Conservation (phyloP, 352 stramenopile genomes). For the Pythium sp. region DNA sequence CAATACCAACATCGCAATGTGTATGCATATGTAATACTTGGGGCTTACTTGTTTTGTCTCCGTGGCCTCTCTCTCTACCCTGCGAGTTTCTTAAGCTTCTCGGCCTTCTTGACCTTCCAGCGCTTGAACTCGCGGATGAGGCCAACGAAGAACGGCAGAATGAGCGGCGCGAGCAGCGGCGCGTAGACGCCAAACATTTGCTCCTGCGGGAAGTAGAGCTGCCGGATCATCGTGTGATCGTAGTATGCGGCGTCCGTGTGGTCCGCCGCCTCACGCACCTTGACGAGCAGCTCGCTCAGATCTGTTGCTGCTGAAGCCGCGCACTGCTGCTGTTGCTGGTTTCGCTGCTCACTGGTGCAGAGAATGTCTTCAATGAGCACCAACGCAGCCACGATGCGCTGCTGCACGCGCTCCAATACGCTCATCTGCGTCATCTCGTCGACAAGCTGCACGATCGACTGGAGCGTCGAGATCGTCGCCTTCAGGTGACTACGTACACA, state of each 20-base stretch:
- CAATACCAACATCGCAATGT: neutral
- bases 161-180: conserved; percentile 54
- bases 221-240: conserved; percentile 70
- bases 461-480: conserved; percentile 59
- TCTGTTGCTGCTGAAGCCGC: conserved; percentile 19
- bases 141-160: conserved; percentile 57
- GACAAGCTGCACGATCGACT: conserved; percentile 72
- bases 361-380: conserved; percentile 53
- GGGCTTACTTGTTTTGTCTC: neutral
- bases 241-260: conserved; percentile 58
- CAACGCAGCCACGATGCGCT: conserved; percentile 48
- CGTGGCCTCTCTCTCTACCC: neutral
- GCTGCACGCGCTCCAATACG: conserved; percentile 61
- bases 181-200: conserved; percentile 67
- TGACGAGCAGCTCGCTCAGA: conserved; percentile 25
- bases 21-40: neutral
- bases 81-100: conserved; percentile 11
- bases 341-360: conserved; percentile 13
- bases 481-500: conserved; percentile 38
- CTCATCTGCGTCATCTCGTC: conserved; percentile 68
- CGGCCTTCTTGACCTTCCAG: conserved; percentile 35
- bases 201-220: conserved; percentile 71
- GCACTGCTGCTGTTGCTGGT: conserved; percentile 22
- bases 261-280: conserved; percentile 45
- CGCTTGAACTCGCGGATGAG: conserved; percentile 51